Base-by-base conservation (phyloP, 2,329 filamentous ascomycete genomes). In the Ophiostoma sp. region DNA sequence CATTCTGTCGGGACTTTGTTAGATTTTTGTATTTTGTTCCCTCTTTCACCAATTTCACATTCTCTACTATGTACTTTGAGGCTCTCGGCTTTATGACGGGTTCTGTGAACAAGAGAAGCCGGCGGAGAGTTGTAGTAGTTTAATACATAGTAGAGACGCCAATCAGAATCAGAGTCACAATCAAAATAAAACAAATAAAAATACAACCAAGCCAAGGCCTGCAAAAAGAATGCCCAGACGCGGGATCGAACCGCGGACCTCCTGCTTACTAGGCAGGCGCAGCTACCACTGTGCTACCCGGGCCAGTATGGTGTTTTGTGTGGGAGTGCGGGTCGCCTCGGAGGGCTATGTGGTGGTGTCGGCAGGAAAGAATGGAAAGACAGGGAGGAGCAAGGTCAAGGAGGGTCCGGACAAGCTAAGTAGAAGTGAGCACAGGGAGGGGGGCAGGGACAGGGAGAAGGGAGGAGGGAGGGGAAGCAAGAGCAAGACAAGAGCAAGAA, bases 181-280 rank as follows among this genome's bases (percentile, higher is more conserved):
- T 31, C 27, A 17, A 48, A 48, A 48, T 39, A 6, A 48, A 48
- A 48, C 2, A 13, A 48, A 48, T n/a, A 23, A 52, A 52, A 23
- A 52, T n/a, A 60, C 15, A 33, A 17, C 4, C n/a, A 54, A 54
- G 20, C 15, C 13, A 44, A 15, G 15, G 5, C 41, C 48, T n/a
- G 27, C 57, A 64, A 36, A 64, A 36, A 23, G 15, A n/a, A 64
- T 36, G 31, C 62, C 60, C 62, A 65, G 62, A 65, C 62, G 62
- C 62, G 62, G 62, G 62, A 65, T 36, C 62, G 33, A 65, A 65
- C 62, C 33, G 60, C 60, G 62, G 62, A 36, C 62, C 62, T 65
- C 62, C 62, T 65, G 62, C 62, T 65, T 64, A 64, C 60, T 62
- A 62, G 57, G 57, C 57, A 62, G 57, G 57, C 57, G 57, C 57